phyloP scores from a whole-genome alignment of 169 alveolate genomes.

The Cyclospora cayetanensis region DNA sequence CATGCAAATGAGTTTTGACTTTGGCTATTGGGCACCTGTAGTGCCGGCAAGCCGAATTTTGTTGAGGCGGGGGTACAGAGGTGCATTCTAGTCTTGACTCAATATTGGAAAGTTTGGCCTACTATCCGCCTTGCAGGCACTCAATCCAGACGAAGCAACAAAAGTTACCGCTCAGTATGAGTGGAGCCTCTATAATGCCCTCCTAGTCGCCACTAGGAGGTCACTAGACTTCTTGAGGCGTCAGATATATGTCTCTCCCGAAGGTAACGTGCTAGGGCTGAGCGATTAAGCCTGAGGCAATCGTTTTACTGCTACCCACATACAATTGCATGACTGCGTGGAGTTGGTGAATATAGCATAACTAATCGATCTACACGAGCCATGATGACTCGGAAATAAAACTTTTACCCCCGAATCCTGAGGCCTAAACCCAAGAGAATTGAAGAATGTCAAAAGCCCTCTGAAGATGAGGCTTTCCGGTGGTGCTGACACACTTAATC shows the following conservation, averaged over 20 bases:
- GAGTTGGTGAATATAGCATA: too few relatives aligned
- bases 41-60: neutral
- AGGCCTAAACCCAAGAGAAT: too few relatives aligned
- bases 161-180: constrained; percentile 93
- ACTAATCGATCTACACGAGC: too few relatives aligned
- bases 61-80: neutral
- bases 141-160: constrained; percentile 87
- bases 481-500: too few relatives aligned
- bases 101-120: neutral
- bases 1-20: neutral
- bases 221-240: constrained; percentile 49
- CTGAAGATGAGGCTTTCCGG: too few relatives aligned
- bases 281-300: too few relatives aligned
- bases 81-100: neutral
- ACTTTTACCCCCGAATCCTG: too few relatives aligned
- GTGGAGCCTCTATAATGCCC: constrained; percentile 94
- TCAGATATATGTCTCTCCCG: constrained; percentile 38
- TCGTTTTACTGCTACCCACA: too few relatives aligned
- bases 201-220: constrained; percentile 89
- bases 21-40: neutral
- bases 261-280: too few relatives aligned
- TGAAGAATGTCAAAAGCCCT: too few relatives aligned
- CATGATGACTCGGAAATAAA: too few relatives aligned
- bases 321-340: too few relatives aligned
- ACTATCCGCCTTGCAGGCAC: constrained; percentile 65